Evolutionary conservation across 495 filamentous ascomycete species (phyloP).

Genomic region (Pseudevernia furfuracea): DNA sequence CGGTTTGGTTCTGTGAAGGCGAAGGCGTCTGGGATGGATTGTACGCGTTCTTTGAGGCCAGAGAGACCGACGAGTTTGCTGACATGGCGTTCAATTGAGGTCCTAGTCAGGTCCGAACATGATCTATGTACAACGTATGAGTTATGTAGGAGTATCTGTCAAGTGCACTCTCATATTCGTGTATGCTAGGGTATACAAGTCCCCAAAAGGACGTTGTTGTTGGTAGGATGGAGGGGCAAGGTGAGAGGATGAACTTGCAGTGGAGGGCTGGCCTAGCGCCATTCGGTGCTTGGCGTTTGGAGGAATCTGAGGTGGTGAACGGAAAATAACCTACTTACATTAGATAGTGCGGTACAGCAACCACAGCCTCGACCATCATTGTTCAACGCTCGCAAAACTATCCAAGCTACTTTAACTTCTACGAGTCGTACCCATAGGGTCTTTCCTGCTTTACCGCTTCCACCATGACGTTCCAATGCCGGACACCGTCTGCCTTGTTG

Average conservation of each 20-base stretch:
- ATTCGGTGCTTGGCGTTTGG: neutral
- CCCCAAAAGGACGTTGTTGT: neutral
- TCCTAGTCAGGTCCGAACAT: neutral
- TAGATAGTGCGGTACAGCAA: neutral
- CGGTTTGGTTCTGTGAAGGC: constrained; percentile 36
- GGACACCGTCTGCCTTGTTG: constrained; percentile 5
- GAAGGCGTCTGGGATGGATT: constrained; percentile 34
- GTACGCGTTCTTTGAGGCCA: constrained; percentile 41
- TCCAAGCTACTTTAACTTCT: neutral
- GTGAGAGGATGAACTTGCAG: constrained; percentile 6
- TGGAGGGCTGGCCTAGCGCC: neutral
- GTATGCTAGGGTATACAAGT: neutral
- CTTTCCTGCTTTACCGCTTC: constrained; percentile 12
- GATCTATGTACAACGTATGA: neutral
- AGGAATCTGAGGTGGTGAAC: no score
- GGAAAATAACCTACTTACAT: neutral
- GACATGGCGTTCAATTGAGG: constrained; percentile 35
- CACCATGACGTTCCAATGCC: constrained; percentile 21
- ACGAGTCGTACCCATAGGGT: neutral
- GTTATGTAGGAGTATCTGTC: neutral
- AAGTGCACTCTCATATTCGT: neutral
- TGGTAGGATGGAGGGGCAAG: neutral
- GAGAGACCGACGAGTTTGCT: constrained; percentile 39
- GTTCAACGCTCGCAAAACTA: neutral
- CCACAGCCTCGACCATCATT: neutral